These are phyloP conservation scores for Plicaturopsis crispa DNA, from an alignment of 768 basidiomycete genomes.

Conservation along the genomic window DNA sequence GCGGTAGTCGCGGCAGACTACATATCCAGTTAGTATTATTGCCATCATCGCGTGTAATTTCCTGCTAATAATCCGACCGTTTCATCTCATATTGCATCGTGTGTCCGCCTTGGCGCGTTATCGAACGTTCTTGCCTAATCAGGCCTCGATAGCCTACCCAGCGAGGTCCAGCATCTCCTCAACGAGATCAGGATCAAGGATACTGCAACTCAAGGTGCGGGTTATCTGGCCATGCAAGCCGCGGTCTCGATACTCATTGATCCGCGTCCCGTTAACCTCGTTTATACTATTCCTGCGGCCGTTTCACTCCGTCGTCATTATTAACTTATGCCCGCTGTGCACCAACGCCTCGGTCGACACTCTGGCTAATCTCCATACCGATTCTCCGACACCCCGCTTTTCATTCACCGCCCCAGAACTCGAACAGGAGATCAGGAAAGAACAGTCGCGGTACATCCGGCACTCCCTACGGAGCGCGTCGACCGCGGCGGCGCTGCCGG, in stretches of 20 bases:
- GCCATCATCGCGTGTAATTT: neutral
- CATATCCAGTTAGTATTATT: neutral
- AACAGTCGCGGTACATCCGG: slow-evolving; percentile 42
- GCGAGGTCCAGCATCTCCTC: slow-evolving; percentile 43
- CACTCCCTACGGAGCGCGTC: slow-evolving; percentile 28
- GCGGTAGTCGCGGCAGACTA: neutral
- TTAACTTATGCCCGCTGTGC: too few species aligned
- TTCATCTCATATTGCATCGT: slow-evolving; percentile 3
- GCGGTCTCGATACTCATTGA: too few species aligned
- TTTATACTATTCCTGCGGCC: neutral
- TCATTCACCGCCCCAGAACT: slow-evolving; percentile 25
- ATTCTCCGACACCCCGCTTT: too few species aligned
- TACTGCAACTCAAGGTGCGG: slow-evolving; percentile 32
- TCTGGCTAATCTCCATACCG: neutral
- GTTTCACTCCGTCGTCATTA: neutral
- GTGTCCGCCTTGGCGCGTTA: neutral
- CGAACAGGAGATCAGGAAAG: slow-evolving; percentile 42
- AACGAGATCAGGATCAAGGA: slow-evolving; percentile 46
- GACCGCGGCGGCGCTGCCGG: slow-evolving; percentile 21
- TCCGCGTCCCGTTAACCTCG: neutral
- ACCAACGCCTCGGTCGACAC: slow-evolving; percentile 1
- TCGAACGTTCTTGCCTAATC: neutral
- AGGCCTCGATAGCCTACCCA: slow-evolving; percentile 50
- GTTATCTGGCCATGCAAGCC: too few species aligned
- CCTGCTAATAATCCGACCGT: neutral